Percentiles rank a stretch among this genome's conserved stretches.
These are phyloP conservation scores for Lagenaria siceraria DNA, from an alignment of 306 rosid genomes.

Conservation along the genomic window DNA sequence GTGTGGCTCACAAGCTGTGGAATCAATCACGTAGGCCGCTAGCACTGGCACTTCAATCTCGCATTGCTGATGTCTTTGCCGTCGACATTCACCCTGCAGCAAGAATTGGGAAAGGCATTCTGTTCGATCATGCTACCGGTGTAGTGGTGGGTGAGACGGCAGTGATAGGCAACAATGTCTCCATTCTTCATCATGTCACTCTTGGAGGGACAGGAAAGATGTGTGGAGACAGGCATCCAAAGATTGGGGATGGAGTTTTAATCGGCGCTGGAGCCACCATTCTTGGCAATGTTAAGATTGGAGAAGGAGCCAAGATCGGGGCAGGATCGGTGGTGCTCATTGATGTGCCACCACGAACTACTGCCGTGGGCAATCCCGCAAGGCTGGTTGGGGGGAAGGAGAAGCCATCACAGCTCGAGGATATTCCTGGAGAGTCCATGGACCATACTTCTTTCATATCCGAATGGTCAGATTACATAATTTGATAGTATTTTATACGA, in stretches of 20 bases:
- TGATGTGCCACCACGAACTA: slow-evolving; percentile 63
- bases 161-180: slow-evolving; percentile 86
- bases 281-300: slow-evolving; percentile 71
- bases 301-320: slow-evolving; percentile 86
- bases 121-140: slow-evolving; percentile 86
- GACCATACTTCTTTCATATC: slow-evolving; percentile 90
- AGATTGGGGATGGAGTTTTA: slow-evolving; percentile 83
- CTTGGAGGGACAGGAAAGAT: slow-evolving; percentile 91
- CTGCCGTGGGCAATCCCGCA: slow-evolving; percentile 80
- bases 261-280: slow-evolving; percentile 95
- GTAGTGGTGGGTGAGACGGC: slow-evolving; percentile 96
- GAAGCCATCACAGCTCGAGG: slow-evolving; percentile 53
- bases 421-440: slow-evolving; percentile 94
- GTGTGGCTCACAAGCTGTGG: slow-evolving; percentile 79
- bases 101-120: slow-evolving; percentile 62
- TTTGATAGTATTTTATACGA: slow-evolving; percentile 12
- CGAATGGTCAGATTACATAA: slow-evolving; percentile 88
- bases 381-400: slow-evolving; percentile 93
- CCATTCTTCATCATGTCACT: slow-evolving; percentile 84
- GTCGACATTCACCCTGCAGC: slow-evolving; percentile 96
- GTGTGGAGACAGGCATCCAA: slow-evolving; percentile 88
- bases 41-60: slow-evolving; percentile 77
- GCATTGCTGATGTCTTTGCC: slow-evolving; percentile 70
- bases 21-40: slow-evolving; percentile 59
- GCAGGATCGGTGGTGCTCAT: slow-evolving; percentile 90